Conservation (phyloP, 1,284 basidiomycete genomes). For the Ustilago loliicola region DNA sequence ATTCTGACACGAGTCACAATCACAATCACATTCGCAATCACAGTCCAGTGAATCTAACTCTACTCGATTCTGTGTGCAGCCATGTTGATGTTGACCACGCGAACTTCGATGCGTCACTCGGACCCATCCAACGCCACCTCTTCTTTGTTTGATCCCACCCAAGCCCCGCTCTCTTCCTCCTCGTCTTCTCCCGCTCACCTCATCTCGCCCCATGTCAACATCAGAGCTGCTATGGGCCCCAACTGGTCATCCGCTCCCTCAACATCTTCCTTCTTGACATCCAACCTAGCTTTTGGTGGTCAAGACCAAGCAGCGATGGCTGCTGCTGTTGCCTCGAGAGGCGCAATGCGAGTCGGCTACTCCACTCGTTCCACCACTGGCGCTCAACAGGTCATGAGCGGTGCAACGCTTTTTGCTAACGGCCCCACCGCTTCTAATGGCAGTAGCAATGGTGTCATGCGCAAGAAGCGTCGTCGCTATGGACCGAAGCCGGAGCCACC, state of each 20-base stretch:
- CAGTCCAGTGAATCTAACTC: neutral
- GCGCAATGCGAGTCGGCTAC: slow-evolving; percentile 17
- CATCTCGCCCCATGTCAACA: slow-evolving; percentile 11
- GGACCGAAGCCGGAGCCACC: slow-evolving; percentile 49
- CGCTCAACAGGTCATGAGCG: slow-evolving; percentile 14
- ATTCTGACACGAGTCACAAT: slow-evolving; percentile 9
- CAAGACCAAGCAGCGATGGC: slow-evolving; percentile 5
- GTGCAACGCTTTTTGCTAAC: slow-evolving; percentile 3
- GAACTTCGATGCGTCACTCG: slow-evolving; percentile 20
- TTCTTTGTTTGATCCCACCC: slow-evolving; percentile 27
- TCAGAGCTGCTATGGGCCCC: slow-evolving; percentile 6
- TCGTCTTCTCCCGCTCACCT: slow-evolving; percentile 11
- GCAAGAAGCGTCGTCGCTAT: slow-evolving; percentile 45
- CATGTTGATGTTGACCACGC: slow-evolving; percentile 37
- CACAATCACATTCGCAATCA: neutral
- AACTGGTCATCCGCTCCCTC: slow-evolving; percentile 13
- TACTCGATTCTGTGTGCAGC: neutral
- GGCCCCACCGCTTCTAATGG: neutral
- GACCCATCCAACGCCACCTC: slow-evolving; percentile 14
- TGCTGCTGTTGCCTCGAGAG: neutral
- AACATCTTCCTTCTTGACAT: slow-evolving; percentile 4
- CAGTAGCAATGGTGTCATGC: slow-evolving; percentile 2
- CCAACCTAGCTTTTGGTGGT: slow-evolving; percentile 6
- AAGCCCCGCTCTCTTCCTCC: neutral
- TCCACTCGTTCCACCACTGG: slow-evolving; percentile 27